These are phyloP conservation scores for Suillus placidus DNA, from an alignment of 768 basidiomycete genomes.

Conservation along the genomic window DNA sequence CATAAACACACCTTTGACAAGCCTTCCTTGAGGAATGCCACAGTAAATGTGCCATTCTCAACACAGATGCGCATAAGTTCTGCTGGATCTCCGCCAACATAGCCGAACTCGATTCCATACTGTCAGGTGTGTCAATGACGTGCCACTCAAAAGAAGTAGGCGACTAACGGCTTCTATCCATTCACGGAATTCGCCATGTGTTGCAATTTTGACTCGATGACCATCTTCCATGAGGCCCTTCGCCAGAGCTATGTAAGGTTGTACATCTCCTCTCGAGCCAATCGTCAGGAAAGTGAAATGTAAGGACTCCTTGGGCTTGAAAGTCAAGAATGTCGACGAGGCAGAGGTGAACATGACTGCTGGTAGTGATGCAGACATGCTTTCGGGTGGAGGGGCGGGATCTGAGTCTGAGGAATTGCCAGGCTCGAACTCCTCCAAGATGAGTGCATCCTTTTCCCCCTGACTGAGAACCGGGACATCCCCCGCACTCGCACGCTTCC, in stretches of 20 bases:
- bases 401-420: slow-evolving; percentile 43
- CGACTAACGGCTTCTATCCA: slow-evolving; percentile 91
- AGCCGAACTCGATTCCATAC: slow-evolving; percentile 96
- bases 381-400: slow-evolving; percentile 52
- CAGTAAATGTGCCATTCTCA: slow-evolving; percentile 97
- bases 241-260: slow-evolving; percentile 95
- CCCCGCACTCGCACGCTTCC: slow-evolving; percentile 47
- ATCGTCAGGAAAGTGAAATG: slow-evolving; percentile 96
- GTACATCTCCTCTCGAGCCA: slow-evolving; percentile 95
- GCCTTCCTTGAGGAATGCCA: slow-evolving; percentile 91
- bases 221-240: slow-evolving; percentile 91
- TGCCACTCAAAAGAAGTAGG: slow-evolving; percentile 6
- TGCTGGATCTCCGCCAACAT: slow-evolving; percentile 95
- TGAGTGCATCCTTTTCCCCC: slow-evolving; percentile 71
- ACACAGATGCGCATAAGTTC: slow-evolving; percentile 98
- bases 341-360: slow-evolving; percentile 97
- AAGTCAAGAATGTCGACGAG: slow-evolving; percentile 95
- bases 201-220: slow-evolving; percentile 88
- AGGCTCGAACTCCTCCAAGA: slow-evolving; percentile 84
- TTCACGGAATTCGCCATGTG: slow-evolving; percentile 90
- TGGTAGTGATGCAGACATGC: slow-evolving; percentile 69
- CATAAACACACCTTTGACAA: slow-evolving; percentile 68
- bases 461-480: slow-evolving; percentile 47
- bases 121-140: slow-evolving; percentile 33
- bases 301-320: slow-evolving; percentile 85